Base-by-base conservation (phyloP, 1,139 yeast genomes). In the Yarrowia galli region DNA sequence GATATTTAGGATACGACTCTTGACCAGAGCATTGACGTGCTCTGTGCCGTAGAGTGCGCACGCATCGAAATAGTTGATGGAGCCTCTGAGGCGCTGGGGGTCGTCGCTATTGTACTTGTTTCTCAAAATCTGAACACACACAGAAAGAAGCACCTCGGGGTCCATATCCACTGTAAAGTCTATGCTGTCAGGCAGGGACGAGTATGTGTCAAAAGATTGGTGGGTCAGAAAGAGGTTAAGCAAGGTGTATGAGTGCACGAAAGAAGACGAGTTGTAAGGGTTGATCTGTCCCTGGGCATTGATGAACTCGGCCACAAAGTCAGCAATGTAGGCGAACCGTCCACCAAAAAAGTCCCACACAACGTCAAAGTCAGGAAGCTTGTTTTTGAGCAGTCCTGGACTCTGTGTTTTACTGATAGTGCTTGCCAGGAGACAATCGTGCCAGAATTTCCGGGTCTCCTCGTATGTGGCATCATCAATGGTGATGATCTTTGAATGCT, bases 321-420 rank as follows among this genome's bases (percentile, higher is more conserved):
- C 71, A 1, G 71, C 25, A 48, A 70, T 68, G 53, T 70, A 71
- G 12, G 71, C 70, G 9, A 70, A 61, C 18, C 71, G 67, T 18
- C 72, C 72, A 13, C 72, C 72, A 43, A 71, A 71, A 38, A 67
- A 66, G 46, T 71, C 71, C 72, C 72, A 71, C 22, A 71, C 67
- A 8, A 42, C 69, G 7, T 69, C 69, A 58, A 71, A 71, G 13
- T 67, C 48, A 3, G 71, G 71, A 6, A 71, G 67, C 36, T 67
- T 67, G 42, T 68, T 56, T 18, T 66, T 70, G 32, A 71, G 60
- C n/a, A 56, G 40, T 8, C 72, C 72, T 1, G 72, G 72, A 12
- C 72, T 70, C 35, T 68, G 65, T 2, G 69, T 48, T 46, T 69
- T 68, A 46, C 69, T 69, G 22, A 71, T 35, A 16, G 72, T 71